phyloP scores from a whole-genome alignment of 345 rosid genomes.

The Corymbia maculata region DNA sequence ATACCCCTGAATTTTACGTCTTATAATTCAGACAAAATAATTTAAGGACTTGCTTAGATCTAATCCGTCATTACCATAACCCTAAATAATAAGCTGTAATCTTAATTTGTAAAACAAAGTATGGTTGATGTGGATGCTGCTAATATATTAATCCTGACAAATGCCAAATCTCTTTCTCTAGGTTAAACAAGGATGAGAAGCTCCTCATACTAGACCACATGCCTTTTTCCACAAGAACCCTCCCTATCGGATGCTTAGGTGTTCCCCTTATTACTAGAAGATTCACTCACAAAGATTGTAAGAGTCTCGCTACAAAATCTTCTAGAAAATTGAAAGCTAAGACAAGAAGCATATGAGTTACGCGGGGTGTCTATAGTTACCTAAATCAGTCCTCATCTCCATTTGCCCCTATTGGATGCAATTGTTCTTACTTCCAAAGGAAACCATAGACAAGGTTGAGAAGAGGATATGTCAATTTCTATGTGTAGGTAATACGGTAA shows the following conservation, averaged over 20 bases:
- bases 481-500: background rate
- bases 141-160: too few species aligned
- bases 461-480: background rate
- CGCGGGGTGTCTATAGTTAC: background rate
- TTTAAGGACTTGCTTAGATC: too few species aligned
- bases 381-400: background rate
- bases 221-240: background rate
- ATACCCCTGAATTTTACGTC: too few species aligned
- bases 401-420: background rate
- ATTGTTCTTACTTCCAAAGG: background rate
- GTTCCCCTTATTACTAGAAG: background rate
- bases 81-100: background rate
- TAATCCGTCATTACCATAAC: too few species aligned
- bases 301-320: background rate
- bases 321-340: background rate
- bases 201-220: too few species aligned
- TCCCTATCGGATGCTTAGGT: background rate
- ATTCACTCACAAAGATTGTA: background rate
- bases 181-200: background rate
- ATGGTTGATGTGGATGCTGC: background rate
- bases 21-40: too few species aligned
- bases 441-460: background rate
- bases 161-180: too few species aligned
- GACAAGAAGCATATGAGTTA: background rate
- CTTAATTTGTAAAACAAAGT: background rate